phyloP scores from a whole-genome alignment of 345 rosid species.

The Diplotaxis tenuifolia region DNA sequence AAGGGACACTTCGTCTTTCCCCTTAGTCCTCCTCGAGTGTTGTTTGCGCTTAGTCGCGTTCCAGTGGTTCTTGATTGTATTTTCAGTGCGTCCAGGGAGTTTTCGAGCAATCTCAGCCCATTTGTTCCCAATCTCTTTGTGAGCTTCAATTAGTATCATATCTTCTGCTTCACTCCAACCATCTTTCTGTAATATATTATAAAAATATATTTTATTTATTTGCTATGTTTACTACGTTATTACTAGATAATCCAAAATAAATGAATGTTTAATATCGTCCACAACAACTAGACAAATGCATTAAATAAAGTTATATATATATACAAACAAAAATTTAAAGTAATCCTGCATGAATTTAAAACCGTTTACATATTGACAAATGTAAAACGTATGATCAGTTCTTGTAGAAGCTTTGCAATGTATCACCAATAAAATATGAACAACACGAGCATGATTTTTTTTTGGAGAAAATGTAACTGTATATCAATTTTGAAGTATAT shows the following conservation, averaged over 20 bases:
- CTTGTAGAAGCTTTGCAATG: conserved; percentile 4
- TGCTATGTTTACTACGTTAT: neutral
- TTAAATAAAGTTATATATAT: conserved; percentile 8
- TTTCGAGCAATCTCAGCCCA: conserved; percentile 74
- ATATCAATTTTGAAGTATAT: neutral
- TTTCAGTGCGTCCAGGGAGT: conserved; percentile 63
- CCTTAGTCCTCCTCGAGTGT: conserved; percentile 39
- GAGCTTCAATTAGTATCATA: conserved; percentile 34
- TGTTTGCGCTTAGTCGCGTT: conserved; percentile 57
- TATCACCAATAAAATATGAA: conserved; percentile 5
- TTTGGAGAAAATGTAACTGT: neutral
- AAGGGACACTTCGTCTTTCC: conserved; percentile 23
- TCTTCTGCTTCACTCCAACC: conserved; percentile 70
- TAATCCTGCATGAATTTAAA: conserved; percentile 15
- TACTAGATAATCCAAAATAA: conserved; percentile 16
- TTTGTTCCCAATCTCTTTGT: conserved; percentile 56
- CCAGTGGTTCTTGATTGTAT: conserved; percentile 59
- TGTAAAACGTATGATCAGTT: conserved; percentile 6
- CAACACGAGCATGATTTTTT: neutral
- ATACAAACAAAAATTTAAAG: conserved; percentile 26
- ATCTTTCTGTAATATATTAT: conserved; percentile 52
- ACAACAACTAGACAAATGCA: conserved; percentile 8
- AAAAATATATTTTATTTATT: neutral
- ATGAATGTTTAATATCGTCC: neutral
- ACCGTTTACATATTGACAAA: conserved; percentile 28